Base-by-base conservation (phyloP, 306 rosid species). In the Acacia crassicarpa region DNA sequence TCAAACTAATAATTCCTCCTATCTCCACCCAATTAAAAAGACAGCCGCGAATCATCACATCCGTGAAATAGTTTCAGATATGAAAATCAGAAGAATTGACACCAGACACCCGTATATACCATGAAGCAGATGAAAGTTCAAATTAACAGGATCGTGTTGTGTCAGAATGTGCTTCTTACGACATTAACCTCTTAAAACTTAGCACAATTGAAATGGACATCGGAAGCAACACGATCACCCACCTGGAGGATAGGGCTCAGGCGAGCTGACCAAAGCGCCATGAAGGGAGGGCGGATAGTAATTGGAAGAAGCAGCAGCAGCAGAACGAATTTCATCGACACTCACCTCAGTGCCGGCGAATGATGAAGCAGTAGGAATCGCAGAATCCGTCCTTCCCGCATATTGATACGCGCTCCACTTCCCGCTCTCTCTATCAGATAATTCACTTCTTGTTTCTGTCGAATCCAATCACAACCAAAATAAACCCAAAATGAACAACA, bases 321-420 rank as follows among this genome's bases (percentile, higher is more conserved):
- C 98, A 27, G 97, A 91, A 43, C 99, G 87, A 69, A 95, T 93
- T 88, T 95, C 99, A 69, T 90, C 98, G 27, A 95, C 94, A 87
- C 93, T 95, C 78, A 95, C 94, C 74, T 91, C 92, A 75, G 86
- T 88, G 51, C 89, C 98, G 53, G 92, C 91, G 83, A 82, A 71
- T 5, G 93, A 89, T 5, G 93, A 89, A 82, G 92, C 85, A 58
- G 89, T 86, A 19, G 96, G 97, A 13, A 87, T 76, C 70, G 53
- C 90, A 45, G 97, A 87, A 25, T 94, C 98, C 14, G 91, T 69
- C 88, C 92, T 80, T 40, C 91, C 97, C 84, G 88, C 81, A 80
- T 86, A 75, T 78, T 92, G 91, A 83, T 93, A 86, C 70, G 91
- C 83, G 80, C 87, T 89, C 96, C 94, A 87, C n/a, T 91, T 85